Base-by-base conservation (phyloP, 2,329 filamentous ascomycete species). In the Botrytis fragariae region DNA sequence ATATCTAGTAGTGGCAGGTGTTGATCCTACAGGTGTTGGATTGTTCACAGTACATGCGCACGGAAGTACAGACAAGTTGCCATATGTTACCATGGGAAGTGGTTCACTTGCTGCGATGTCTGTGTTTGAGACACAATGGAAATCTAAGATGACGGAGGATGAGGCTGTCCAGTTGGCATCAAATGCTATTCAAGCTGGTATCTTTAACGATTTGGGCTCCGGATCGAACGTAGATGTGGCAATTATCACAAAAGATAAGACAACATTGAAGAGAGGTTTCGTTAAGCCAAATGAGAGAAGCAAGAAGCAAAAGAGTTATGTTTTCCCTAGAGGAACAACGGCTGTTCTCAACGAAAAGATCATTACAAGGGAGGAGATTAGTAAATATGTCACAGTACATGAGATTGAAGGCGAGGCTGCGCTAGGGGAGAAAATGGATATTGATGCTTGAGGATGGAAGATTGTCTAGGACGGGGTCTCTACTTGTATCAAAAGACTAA, bases 11-110 rank as follows among this genome's bases (percentile, higher is more conserved):
- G 93, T 99, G 74, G 96, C 96, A 54, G 96, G 96, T 77, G 95
- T 97, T 81, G 96, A 99, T 83, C 95, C 97, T 48, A 99, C 96
- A 0, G 96, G 96, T 80, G 90, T 92, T 63, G 94, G 97, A 80
- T 91, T 99, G 75, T 99, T 97, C 87, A 99, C 97, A 77, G 96
- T 99, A 61, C 96, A 99, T 85, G 96, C 96, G 74, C 97, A 99
- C 87, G 96, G 97, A 77, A 96, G 92, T 80, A 99, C 96, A 75
- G 96, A 99, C 86, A 99, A 98, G 87, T 91, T 99, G 67, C 96
- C 96, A 69, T 99, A 99, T 83, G 97, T 99, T 78, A 99, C 97
- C 77, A 99, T 99, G 96, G 96, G 96, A 72, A 97, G 93, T 37
- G 96, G 96, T 77, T 97, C 94, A 65, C 87, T 99, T 78, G 96